Evolutionary conservation across 768 basidiomycete species (phyloP).

Genomic region (Inosperma sp.): DNA sequence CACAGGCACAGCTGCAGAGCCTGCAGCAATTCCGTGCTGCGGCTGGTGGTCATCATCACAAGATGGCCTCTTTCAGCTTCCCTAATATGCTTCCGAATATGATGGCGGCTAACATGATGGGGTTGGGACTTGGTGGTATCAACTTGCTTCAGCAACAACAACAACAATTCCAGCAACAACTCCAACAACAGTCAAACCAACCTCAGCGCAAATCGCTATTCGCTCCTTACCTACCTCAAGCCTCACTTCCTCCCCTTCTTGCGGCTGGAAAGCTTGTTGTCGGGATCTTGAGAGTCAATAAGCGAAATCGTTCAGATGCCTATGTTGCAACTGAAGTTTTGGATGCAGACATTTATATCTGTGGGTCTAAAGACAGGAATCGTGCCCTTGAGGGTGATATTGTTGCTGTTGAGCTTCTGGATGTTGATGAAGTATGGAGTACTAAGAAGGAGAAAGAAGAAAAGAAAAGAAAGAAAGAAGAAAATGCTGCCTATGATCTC

Average conservation of each 20-base stretch:
- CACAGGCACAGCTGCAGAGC: conserved; percentile 94
- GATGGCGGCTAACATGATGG: conserved; percentile 97
- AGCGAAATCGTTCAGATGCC: conserved; percentile 96
- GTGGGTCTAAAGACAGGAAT: conserved; percentile 97
- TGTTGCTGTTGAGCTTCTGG: conserved; percentile 94
- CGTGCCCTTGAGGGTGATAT: conserved; percentile 98
- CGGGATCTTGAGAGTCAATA: conserved; percentile 95
- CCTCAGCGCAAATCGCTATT: conserved; percentile 98
- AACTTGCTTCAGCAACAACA: conserved; percentile 91
- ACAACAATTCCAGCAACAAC: conserved; percentile 90
- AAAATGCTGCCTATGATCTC: conserved; percentile 91
- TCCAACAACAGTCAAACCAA: conserved; percentile 87
- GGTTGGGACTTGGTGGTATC: conserved; percentile 73
- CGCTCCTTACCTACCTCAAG: conserved; percentile 97
- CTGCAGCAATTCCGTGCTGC: conserved; percentile 96
- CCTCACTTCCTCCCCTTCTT: conserved; percentile 91
- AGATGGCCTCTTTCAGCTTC: conserved; percentile 97
- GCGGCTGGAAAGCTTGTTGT: conserved; percentile 97
- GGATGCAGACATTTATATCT: conserved; percentile 98
- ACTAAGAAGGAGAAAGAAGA: conserved; percentile 99
- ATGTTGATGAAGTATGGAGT: conserved; percentile 97
- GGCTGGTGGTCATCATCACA: conserved; percentile 89
- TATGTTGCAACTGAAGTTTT: conserved; percentile 98
- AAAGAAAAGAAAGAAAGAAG: conserved; percentile 99
- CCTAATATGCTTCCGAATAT: conserved; percentile 97